A percentile compares a stretch with the other conserved stretches of the same genome.
These are phyloP conservation scores for Aspergillus nidulans DNA, from an alignment of 495 filamentous ascomycete genomes.

Conservation along the genomic window DNA sequence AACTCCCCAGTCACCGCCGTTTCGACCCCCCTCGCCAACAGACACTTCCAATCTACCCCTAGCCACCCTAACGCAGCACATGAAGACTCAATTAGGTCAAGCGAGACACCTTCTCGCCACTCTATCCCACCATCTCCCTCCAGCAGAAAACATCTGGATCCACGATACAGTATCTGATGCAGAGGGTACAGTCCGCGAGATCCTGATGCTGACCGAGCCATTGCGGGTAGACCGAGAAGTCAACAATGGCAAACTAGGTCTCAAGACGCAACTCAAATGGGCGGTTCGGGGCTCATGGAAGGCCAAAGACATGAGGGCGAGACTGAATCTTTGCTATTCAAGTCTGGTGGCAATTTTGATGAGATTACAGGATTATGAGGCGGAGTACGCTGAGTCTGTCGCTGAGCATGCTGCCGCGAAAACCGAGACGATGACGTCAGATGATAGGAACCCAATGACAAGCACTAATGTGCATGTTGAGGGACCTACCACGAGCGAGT, in stretches of 20 bases:
- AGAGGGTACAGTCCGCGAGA: not conserved
- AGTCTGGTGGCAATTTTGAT: not conserved
- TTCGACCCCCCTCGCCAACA: not conserved
- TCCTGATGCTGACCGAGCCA: not conserved
- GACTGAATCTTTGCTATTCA: not conserved
- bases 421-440: too few species aligned
- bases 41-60: not conserved
- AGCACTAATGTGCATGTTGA: too few species aligned
- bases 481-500: too few species aligned
- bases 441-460: too few species aligned
- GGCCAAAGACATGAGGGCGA: not conserved
- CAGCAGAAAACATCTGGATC: not conserved
- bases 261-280: not conserved
- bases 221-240: not conserved
- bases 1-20: not conserved
- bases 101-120: not conserved
- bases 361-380: not conserved
- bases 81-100: not conserved
- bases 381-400: not conserved
- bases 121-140: not conserved
- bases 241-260: not conserved
- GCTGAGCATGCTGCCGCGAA: not conserved
- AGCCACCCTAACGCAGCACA: not conserved
- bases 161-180: not conserved
- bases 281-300: not conserved